phyloP scores from a whole-genome alignment of 805 yeast genomes.

The Suhomyces faveliae region DNA sequence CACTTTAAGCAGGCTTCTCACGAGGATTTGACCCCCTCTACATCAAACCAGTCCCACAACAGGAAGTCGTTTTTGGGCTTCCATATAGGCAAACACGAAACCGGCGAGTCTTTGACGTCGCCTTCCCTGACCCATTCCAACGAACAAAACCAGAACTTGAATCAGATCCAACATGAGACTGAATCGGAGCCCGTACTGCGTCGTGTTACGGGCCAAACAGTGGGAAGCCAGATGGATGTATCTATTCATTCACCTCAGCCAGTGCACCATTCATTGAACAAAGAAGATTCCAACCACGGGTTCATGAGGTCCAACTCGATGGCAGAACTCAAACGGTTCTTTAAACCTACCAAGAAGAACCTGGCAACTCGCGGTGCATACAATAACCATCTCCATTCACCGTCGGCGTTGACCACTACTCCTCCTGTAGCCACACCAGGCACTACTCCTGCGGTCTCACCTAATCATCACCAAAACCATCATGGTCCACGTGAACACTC shows the following conservation, averaged over 20 bases:
- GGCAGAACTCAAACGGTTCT: constrained; percentile 71
- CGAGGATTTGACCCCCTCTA: constrained; percentile 27
- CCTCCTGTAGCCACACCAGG: constrained; percentile 2
- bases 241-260: constrained; percentile 11
- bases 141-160: constrained; percentile 15
- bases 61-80: constrained; percentile 39
- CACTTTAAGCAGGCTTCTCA: constrained; percentile 33
- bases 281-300: constrained; percentile 24
- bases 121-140: constrained; percentile 36
- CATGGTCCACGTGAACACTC: constrained; percentile 26
- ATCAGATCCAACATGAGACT: constrained; percentile 7
- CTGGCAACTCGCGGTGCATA: constrained; percentile 14
- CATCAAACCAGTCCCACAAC: constrained; percentile 28
- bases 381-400: constrained; percentile 30
- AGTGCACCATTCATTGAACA: constrained; percentile 8
- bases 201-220: neutral
- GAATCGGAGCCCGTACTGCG: neutral
- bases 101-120: constrained; percentile 33
- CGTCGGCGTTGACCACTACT: constrained; percentile 23
- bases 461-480: neutral
- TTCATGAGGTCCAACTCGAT: constrained; percentile 48
- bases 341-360: constrained; percentile 52
- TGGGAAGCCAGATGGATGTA: neutral
- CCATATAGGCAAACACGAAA: constrained; percentile 42
- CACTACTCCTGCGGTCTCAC: neutral